A percentile compares a stretch with the other conserved stretches of the same genome.
Evolutionary conservation across 768 basidiomycete genomes (phyloP).

Genomic region (Trametes cingulata): DNA sequence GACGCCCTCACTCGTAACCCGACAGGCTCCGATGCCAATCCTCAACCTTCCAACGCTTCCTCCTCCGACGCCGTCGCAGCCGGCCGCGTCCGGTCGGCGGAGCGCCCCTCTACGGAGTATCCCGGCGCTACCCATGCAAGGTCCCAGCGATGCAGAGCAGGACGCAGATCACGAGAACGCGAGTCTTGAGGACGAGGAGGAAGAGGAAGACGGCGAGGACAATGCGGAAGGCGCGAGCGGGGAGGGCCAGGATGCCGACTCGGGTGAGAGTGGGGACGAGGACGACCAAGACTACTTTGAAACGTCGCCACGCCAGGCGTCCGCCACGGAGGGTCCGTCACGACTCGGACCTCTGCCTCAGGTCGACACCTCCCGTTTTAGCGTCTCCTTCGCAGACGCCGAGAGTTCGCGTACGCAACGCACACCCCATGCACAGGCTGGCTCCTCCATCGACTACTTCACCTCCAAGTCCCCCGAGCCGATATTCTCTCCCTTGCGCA

Average conservation of each 20-base stretch:
- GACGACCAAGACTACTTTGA: slow-evolving; percentile 37
- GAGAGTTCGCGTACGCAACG: slow-evolving; percentile 20
- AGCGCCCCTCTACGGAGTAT: slow-evolving; percentile 47
- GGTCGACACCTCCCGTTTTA: slow-evolving; percentile 24
- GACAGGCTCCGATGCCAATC: slow-evolving; percentile 47
- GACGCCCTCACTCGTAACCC: slow-evolving; percentile 46
- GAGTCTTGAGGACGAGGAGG: slow-evolving; percentile 35
- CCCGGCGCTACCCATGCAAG: slow-evolving; percentile 52
- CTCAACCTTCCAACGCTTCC: slow-evolving; percentile 53
- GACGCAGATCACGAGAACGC: slow-evolving; percentile 31
- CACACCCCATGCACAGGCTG: slow-evolving; percentile 10
- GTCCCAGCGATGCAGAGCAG: slow-evolving; percentile 38
- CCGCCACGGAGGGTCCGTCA: slow-evolving; percentile 10
- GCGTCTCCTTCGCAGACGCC: slow-evolving; percentile 24
- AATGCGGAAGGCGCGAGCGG: slow-evolving; percentile 26
- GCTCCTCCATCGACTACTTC: slow-evolving; percentile 33
- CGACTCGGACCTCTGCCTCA: slow-evolving; percentile 18
- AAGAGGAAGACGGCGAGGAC: slow-evolving; percentile 32
- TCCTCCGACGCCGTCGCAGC: slow-evolving; percentile 27
- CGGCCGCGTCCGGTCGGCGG: slow-evolving; percentile 26
- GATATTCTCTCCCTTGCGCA: slow-evolving; percentile 21
- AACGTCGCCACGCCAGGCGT: slow-evolving; percentile 8
- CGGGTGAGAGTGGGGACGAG: slow-evolving; percentile 36
- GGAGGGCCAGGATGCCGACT: slow-evolving; percentile 35
- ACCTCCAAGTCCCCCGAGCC: slow-evolving; percentile 20